These are phyloP conservation scores for Penicillium goetzii DNA, from an alignment of 495 filamentous ascomycete genomes.

Conservation along the genomic window DNA sequence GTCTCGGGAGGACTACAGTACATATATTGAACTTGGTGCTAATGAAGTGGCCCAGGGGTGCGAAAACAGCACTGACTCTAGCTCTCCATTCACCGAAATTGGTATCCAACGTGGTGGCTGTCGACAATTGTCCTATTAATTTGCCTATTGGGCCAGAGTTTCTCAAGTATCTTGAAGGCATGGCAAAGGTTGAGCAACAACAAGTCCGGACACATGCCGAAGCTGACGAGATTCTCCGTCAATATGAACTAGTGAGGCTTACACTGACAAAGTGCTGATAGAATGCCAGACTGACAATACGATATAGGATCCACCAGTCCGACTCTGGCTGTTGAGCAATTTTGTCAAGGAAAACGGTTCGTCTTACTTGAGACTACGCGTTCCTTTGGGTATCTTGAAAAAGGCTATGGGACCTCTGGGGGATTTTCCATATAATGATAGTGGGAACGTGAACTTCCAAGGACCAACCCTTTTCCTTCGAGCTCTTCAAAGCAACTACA, in stretches of 20 bases:
- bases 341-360: slow-evolving; percentile 51
- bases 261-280: background rate
- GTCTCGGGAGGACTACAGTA: too few relatives aligned
- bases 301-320: slow-evolving; percentile 60
- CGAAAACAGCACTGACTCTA: slow-evolving; percentile 82
- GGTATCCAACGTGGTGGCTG: slow-evolving; percentile 65
- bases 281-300: slow-evolving; percentile 7
- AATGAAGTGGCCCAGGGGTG: slow-evolving; percentile 73
- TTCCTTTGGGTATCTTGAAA: slow-evolving; percentile 56
- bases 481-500: slow-evolving; percentile 74
- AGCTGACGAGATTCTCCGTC: slow-evolving; percentile 69
- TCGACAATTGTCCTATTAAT: slow-evolving; percentile 84
- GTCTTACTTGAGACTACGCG: slow-evolving; percentile 42
- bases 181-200: slow-evolving; percentile 65
- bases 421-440: slow-evolving; percentile 76
- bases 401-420: slow-evolving; percentile 59
- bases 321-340: slow-evolving; percentile 83
- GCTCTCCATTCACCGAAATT: slow-evolving; percentile 64
- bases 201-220: slow-evolving; percentile 62
- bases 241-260: slow-evolving; percentile 61
- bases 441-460: slow-evolving; percentile 61
- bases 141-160: slow-evolving; percentile 67
- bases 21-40: background rate
- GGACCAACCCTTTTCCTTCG: slow-evolving; percentile 74
- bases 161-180: slow-evolving; percentile 69